Percentiles rank a stretch among this genome's conserved stretches.
Conservation (phyloP, 345 rosid genomes). For the Melaleuca alternifolia region DNA sequence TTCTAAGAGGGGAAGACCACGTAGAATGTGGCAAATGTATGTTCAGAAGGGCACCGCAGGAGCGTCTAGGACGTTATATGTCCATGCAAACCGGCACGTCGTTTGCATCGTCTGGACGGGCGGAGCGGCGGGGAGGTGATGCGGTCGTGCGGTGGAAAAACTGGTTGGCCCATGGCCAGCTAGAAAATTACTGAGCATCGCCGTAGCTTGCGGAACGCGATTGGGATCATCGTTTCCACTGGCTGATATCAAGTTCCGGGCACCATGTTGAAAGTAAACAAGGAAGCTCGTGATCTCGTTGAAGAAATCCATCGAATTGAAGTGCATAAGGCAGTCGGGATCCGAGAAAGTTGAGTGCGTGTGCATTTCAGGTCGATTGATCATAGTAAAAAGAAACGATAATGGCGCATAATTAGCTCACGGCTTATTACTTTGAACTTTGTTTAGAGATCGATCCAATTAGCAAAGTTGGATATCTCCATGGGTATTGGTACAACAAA, state of each 20-base stretch:
- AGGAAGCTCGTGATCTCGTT: background rate
- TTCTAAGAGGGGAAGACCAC: background rate
- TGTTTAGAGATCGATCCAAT: background rate
- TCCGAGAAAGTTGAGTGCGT: background rate
- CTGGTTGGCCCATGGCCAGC: background rate
- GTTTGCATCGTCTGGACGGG: background rate
- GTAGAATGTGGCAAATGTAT: background rate
- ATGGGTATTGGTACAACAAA: no score
- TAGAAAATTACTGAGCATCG: background rate
- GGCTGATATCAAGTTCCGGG: background rate
- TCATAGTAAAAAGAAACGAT: background rate
- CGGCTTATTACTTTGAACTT: background rate
- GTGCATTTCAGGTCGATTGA: background rate
- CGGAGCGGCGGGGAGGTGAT: background rate
- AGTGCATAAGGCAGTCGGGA: background rate
- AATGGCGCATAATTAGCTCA: background rate
- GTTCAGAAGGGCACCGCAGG: background rate
- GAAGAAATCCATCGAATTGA: background rate
- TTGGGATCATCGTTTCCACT: background rate
- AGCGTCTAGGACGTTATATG: background rate
- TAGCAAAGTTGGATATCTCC: accelerated
- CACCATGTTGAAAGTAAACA: background rate
- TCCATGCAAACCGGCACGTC: background rate
- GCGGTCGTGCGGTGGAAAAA: background rate
- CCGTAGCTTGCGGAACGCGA: background rate